Percentiles rank a stretch among this genome's conserved stretches.
phyloP scores from a whole-genome alignment of 306 rosid genomes.

The Begonia loranthoides region DNA sequence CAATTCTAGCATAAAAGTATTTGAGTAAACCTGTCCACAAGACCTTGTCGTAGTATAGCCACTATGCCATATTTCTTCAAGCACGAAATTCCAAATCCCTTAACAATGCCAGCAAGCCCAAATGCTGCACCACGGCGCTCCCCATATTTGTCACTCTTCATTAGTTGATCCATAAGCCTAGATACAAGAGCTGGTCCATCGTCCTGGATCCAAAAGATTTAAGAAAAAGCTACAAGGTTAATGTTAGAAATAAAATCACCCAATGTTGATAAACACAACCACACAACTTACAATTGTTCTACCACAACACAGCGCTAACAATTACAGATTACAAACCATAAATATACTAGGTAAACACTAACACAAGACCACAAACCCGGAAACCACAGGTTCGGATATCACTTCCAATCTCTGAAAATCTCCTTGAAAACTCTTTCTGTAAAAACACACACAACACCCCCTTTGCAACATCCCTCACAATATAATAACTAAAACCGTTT shows the following conservation, averaged over 20 bases:
- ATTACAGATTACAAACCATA: too few species aligned
- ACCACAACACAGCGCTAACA: too few species aligned
- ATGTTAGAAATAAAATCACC: not conserved
- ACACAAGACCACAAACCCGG: too few species aligned
- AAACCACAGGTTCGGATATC: too few species aligned
- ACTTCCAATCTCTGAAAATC: too few species aligned
- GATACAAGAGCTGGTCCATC: constrained; percentile 70
- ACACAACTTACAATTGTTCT: too few species aligned
- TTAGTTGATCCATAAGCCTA: constrained; percentile 64
- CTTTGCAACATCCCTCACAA: too few species aligned
- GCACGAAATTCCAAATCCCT: constrained; percentile 78
- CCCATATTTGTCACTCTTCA: constrained; percentile 90
- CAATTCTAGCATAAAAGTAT: not conserved
- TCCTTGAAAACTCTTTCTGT: too few species aligned
- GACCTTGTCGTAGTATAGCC: constrained; percentile 52
- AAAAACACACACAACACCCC: too few species aligned
- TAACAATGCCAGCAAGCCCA: constrained; percentile 93
- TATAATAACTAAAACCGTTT: too few species aligned
- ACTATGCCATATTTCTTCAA: constrained; percentile 73
- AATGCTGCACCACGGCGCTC: constrained; percentile 98
- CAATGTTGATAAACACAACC: too few species aligned
- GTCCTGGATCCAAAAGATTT: constrained; percentile 38
- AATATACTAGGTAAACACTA: too few species aligned
- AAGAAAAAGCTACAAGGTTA: not conserved
- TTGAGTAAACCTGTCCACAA: constrained; percentile 61